Base-by-base conservation (phyloP, 23 red algal species). In the Pyropia yezoensis region DNA sequence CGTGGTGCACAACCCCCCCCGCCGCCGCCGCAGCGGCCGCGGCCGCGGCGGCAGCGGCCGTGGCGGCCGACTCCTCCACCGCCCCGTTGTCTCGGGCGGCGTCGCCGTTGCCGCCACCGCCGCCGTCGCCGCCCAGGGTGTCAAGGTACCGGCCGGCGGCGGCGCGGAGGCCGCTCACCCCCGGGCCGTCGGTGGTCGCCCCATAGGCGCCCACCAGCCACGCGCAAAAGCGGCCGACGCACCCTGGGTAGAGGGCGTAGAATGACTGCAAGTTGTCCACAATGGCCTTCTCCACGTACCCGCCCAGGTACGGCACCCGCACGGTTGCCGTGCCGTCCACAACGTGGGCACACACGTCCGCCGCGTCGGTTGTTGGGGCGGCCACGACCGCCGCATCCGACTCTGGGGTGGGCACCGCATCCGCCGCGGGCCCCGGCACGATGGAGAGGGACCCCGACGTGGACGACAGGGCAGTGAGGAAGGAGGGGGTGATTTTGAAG, bases 211-310 rank as follows among this genome's bases (percentile, higher is more conserved):
- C 39, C 6, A 47, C 39, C 15, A 87, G 62, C 56, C 75, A 76
- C 72, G 61, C 59, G 29, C 82, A 51, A 62, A 87, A 87, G 15
- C 82, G 82, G 11, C 67, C 58, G 9, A 87, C 72, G 54, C 62
- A 69, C 17, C 54, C 52, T 26, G 82, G 82, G 27, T 87, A 87
- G n/a, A 59, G 59, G 2, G 52, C 52, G 57, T 87, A 87, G 39
- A 87, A 87, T 27, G 56, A 47, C 8, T 56, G 70, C 33, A 87
- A 47, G 54, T 87, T 87, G 29, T 87, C 71, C 27, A 87, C 82
- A 28, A 87, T 87, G 11, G 82, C 70, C 15, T 72, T 61, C 57
- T 87, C 82, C 56, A 87, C 54, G 50, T 76, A 87, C 82, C 82
- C 75, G 27, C 82, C 82, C 2, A 87, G 33, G 60, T 70, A 76